A percentile compares a stretch with the other conserved stretches of the same genome.
These are phyloP conservation scores for Oenanthe javanica DNA, from an alignment of 140 eudicot genomes.

Conservation along the genomic window DNA sequence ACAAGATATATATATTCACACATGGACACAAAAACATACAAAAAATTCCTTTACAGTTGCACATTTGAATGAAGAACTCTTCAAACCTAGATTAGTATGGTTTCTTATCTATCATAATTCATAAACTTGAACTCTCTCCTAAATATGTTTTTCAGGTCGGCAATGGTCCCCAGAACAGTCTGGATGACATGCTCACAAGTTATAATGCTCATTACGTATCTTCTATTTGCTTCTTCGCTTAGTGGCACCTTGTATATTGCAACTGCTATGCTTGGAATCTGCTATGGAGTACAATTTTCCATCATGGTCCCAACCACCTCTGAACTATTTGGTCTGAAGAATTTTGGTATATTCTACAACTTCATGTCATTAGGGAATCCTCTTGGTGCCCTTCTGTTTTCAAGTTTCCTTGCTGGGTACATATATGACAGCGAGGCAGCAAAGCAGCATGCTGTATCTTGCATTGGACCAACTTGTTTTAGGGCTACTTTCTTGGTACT, in stretches of 20 bases:
- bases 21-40: neutral
- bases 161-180: conserved; percentile 40
- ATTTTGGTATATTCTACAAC: conserved; percentile 44
- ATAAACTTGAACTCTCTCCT: neutral
- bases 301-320: conserved; percentile 57
- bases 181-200: conserved; percentile 56
- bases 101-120: neutral
- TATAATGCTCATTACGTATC: conserved; percentile 38
- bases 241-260: conserved; percentile 40
- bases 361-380: conserved; percentile 52
- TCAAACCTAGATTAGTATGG: neutral
- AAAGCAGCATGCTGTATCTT: conserved; percentile 33
- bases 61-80: neutral
- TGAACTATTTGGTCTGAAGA: conserved; percentile 55
- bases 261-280: conserved; percentile 45
- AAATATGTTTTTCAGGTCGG: conserved; percentile 31
- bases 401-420: conserved; percentile 47
- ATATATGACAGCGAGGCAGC: conserved; percentile 51
- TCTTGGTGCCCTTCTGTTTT: conserved; percentile 53
- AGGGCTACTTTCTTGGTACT: conserved; percentile 40
- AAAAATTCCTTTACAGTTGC: neutral
- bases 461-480: conserved; percentile 50
- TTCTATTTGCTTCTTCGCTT: conserved; percentile 39
- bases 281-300: conserved; percentile 49
- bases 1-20: neutral